A percentile compares a stretch with the other conserved stretches of the same genome.
Conservation (phyloP, 768 basidiomycete species). For the Steccherinum ochraceum region DNA sequence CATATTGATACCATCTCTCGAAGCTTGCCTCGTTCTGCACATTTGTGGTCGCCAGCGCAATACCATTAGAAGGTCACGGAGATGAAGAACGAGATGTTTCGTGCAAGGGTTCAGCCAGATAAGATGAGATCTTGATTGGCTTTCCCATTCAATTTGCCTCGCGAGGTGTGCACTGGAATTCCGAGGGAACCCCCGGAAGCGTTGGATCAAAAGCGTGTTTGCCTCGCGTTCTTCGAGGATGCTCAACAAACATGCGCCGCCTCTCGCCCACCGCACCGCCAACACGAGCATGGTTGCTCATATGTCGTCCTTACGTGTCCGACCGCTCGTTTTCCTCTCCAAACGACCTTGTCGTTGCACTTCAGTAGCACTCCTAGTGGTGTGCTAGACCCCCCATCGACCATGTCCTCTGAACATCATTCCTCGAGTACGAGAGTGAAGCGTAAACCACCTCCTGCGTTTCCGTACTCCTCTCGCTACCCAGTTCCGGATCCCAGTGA, state of each 20-base stretch:
- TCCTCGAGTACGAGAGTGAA: conserved; percentile 27
- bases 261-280: conserved; percentile 1
- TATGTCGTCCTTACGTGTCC: neutral
- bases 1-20: neutral
- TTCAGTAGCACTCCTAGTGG: neutral
- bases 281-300: neutral
- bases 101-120: neutral
- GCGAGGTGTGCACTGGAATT: no score
- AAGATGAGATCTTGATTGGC: neutral
- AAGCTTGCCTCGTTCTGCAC: no score
- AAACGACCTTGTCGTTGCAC: neutral
- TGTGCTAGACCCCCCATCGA: no score
- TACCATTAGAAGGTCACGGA: no score
- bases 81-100: no score
- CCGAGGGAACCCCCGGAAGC: no score
- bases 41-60: no score
- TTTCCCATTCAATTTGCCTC: no score
- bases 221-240: neutral
- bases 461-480: conserved; percentile 48
- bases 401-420: neutral
- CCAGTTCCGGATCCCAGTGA: conserved; percentile 63
- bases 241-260: neutral
- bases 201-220: neutral
- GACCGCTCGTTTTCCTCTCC: neutral
- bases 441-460: conserved; percentile 53